Percentiles rank a stretch among this genome's conserved stretches.
phyloP scores from a whole-genome alignment of 371 early-diverging fungal species.

The Phascolomyces articulosus region DNA sequence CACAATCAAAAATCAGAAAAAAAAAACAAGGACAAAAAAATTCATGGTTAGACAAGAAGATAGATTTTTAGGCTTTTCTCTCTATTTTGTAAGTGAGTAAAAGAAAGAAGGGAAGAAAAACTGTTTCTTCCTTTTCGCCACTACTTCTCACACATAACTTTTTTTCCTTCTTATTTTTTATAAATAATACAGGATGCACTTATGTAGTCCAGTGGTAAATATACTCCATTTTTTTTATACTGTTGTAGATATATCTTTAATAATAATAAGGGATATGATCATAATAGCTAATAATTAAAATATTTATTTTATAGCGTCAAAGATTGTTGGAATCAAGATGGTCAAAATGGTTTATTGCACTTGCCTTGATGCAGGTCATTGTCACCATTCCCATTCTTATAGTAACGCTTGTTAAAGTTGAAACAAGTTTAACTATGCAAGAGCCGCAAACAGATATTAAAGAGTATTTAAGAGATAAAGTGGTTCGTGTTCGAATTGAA shows the following conservation, averaged over 20 bases:
- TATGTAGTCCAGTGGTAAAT: constrained; percentile 5
- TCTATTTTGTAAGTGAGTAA: neutral
- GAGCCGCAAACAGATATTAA: neutral
- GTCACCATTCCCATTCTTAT: constrained; percentile 21
- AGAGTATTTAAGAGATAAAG: constrained; percentile 2
- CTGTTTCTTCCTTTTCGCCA: neutral
- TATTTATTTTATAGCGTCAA: neutral
- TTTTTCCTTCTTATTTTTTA: neutral
- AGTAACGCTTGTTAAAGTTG: constrained; percentile 8
- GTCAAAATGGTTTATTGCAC: constrained; percentile 9
- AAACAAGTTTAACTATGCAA: neutral
- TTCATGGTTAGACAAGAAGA: neutral
- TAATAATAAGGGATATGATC: too few species aligned
- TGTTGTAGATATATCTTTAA: neutral
- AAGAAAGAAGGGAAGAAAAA: too few species aligned
- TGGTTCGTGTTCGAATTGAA: constrained; percentile 15
- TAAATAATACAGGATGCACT: neutral
- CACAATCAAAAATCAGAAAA: neutral
- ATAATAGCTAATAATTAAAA: neutral
- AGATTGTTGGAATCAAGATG: constrained; percentile 11
- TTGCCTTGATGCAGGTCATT: constrained; percentile 20
- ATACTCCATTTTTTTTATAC: neutral
- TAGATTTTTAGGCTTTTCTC: neutral
- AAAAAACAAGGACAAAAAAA: neutral
- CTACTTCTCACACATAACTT: neutral